Base-by-base conservation (phyloP, 2,329 filamentous ascomycete genomes). In the Kalmusia sp. region DNA sequence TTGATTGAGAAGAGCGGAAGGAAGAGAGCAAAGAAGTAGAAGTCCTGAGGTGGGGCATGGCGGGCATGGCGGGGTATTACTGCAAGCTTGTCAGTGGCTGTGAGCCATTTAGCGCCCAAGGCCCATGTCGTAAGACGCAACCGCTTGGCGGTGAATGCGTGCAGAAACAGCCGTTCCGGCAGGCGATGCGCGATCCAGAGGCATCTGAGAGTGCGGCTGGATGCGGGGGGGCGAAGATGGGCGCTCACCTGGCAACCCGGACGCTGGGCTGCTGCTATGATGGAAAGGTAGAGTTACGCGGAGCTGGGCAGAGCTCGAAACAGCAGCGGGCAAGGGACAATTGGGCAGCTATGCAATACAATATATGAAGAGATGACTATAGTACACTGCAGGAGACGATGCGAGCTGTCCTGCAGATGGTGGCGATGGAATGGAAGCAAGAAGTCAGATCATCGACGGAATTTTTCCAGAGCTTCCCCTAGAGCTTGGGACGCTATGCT, bases 21-120 rank as follows among this genome's bases (percentile, higher is more conserved):
- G 65, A 61, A 54, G 67, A 63, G 59, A 71, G 65, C 60, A 68
- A 65, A 57, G 69, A 60, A 52, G 64, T 58, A 66, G 63, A 58
- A 52, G 48, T 48, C 67, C 60, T 67, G 59, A 69, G 71, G 70
- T 64, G 62, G 63, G 63, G 68, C 61, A 76, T 75, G 73, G 78
- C 76, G 78, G 77, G 79, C 61, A 76, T 75, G 73, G 78, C 76
- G 78, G 76, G 77, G 79, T 50, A 49, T 37, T 44, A 21, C 41
- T 51, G 35, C 28, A 33, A 48, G 47, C 38, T 45, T 55, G 52
- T 51, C 28, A 55, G 52, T 51, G 45, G 50, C 59, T 59, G 55
- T 61, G 54, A 57, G 41, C 30, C 35, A 30, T 14, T 57, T 63
- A 61, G 61, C 62, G 62, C 58, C 57, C 43, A 28, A 14, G 19